These are phyloP conservation scores for Coix lacrymajobi DNA, from an alignment of 176 grass and related monocot species.

Conservation along the genomic window DNA sequence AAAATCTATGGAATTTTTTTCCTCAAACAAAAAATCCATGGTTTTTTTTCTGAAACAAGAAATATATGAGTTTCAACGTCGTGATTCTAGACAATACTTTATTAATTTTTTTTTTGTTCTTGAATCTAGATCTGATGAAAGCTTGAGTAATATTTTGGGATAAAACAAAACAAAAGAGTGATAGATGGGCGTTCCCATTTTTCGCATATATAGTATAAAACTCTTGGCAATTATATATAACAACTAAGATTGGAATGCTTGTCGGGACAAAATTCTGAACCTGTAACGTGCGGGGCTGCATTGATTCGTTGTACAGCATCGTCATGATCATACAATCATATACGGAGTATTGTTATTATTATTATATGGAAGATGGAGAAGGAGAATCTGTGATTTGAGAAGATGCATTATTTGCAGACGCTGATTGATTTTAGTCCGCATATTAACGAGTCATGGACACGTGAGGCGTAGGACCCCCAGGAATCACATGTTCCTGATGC, in stretches of 20 bases:
- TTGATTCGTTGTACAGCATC: slow-evolving; percentile 1
- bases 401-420: not conserved
- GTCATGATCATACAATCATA: not conserved
- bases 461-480: slow-evolving; percentile 3
- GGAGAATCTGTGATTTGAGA: not conserved
- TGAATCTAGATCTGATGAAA: not conserved
- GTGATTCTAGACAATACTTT: no score
- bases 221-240: not conserved
- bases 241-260: not conserved
- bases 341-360: not conserved
- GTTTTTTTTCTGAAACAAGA: no score
- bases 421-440: not conserved
- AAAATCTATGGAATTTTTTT: no score
- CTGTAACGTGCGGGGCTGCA: not conserved
- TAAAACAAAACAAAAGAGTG: not conserved
- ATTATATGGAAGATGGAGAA: not conserved
- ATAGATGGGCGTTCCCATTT: no score
- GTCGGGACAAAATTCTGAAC: not conserved
- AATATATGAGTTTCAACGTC: not conserved
- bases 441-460: not conserved
- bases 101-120: no score
- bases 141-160: not conserved
- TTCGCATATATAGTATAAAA: not conserved
- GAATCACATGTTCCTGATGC: slow-evolving; percentile 29
- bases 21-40: no score